phyloP scores from a whole-genome alignment of 1,139 yeast species.

The Sugiyamaella paludigena region DNA sequence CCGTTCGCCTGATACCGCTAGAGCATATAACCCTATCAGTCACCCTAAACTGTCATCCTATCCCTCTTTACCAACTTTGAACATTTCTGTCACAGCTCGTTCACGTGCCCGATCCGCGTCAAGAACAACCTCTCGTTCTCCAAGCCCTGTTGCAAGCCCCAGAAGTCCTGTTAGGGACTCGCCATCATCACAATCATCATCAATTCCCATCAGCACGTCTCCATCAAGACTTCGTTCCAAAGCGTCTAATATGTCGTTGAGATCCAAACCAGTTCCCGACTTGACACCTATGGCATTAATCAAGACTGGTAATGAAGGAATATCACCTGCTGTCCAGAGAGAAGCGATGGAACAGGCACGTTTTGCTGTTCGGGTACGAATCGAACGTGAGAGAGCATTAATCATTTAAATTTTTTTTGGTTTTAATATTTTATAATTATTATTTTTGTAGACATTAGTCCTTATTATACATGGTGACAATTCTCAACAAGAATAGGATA shows the following conservation, averaged over 20 bases:
- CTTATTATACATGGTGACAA: too few relatives aligned
- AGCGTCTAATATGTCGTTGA: slow-evolving; percentile 12
- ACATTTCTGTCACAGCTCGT: slow-evolving; percentile 1
- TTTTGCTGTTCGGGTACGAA: slow-evolving; percentile 30
- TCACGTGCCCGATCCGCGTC: neutral
- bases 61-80: slow-evolving; percentile 7
- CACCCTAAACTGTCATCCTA: slow-evolving; percentile 11
- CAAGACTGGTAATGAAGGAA: neutral
- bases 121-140: neutral
- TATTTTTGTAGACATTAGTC: neutral
- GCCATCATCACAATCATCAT: neutral
- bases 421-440: neutral
- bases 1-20: neutral
- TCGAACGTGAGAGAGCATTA: slow-evolving; percentile 27
- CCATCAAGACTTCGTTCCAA: slow-evolving; percentile 14
- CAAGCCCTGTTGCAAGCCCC: neutral
- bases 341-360: slow-evolving; percentile 33
- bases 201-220: slow-evolving; percentile 4
- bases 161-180: too few relatives aligned
- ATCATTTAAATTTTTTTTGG: too few relatives aligned
- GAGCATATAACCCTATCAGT: slow-evolving; percentile 1
- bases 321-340: slow-evolving; percentile 13
- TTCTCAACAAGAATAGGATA: too few relatives aligned
- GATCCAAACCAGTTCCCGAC: slow-evolving; percentile 9
- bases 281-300: slow-evolving; percentile 9